Conservation (phyloP, 495 filamentous ascomycete genomes). For the Penicillium egyptiacum region DNA sequence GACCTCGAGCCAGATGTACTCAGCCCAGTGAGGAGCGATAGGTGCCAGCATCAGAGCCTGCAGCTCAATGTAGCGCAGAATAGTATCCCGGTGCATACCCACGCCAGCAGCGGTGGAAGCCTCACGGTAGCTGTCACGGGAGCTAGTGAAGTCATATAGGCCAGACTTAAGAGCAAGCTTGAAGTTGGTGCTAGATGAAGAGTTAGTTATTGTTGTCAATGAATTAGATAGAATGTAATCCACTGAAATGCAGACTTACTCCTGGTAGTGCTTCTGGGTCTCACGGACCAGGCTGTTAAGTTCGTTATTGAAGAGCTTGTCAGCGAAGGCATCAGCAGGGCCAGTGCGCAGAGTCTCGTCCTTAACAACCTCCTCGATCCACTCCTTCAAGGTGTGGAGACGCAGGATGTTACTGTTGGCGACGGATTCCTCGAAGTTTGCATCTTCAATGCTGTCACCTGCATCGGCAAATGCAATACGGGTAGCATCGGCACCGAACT, state of each 20-base stretch:
- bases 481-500: constrained; percentile 92
- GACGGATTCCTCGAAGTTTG: constrained; percentile 95
- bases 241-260: constrained; percentile 39
- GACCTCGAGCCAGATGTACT: constrained; percentile 89
- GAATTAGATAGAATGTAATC: not conserved
- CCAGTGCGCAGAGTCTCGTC: constrained; percentile 74
- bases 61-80: constrained; percentile 78
- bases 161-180: constrained; percentile 89
- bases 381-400: constrained; percentile 82
- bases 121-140: constrained; percentile 90
- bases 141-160: constrained; percentile 83
- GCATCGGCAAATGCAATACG: constrained; percentile 91
- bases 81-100: constrained; percentile 77
- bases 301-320: constrained; percentile 90
- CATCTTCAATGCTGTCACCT: constrained; percentile 91
- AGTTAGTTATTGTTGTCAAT: constrained; percentile 31
- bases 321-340: constrained; percentile 73
- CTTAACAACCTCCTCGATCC: constrained; percentile 81
- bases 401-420: constrained; percentile 88
- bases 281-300: constrained; percentile 80
- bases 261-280: constrained; percentile 71
- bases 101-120: constrained; percentile 67
- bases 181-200: constrained; percentile 61
- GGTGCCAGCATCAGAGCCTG: constrained; percentile 78
- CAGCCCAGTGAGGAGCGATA: constrained; percentile 90